Evolutionary conservation across 139 green algal species (phyloP).

Genomic region (Trebouxia sp.): DNA sequence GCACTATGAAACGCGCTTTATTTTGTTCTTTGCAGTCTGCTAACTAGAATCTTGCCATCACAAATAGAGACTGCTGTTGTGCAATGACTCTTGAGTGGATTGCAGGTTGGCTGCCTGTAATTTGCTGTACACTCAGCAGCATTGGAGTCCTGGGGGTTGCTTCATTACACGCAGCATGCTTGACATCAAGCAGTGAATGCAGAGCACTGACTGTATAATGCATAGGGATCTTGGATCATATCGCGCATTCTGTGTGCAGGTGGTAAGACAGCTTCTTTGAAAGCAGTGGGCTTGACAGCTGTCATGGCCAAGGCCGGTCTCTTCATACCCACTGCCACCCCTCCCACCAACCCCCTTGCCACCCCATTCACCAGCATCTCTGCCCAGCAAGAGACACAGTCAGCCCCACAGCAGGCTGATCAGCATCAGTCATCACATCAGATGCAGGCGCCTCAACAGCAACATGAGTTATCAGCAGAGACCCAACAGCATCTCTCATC

Average conservation of each 20-base stretch:
- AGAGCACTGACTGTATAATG: too few relatives aligned
- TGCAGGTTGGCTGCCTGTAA: too few relatives aligned
- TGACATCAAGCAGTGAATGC: too few relatives aligned
- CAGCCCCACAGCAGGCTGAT: not conserved
- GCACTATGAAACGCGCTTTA: not conserved
- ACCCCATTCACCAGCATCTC: not conserved
- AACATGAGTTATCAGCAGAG: not conserved
- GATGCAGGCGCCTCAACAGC: too few relatives aligned
- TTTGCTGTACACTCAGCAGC: too few relatives aligned
- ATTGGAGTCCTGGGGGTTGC: too few relatives aligned
- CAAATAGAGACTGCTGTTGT: too few relatives aligned
- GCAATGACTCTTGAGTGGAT: too few relatives aligned
- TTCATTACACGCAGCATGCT: too few relatives aligned
- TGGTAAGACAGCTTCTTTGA: slow-evolving; percentile 85
- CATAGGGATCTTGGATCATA: too few relatives aligned
- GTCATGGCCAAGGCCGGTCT: slow-evolving; percentile 82
- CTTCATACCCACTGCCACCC: slow-evolving; percentile 57
- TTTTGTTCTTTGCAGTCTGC: not conserved
- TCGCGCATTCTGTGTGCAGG: slow-evolving; percentile 34
- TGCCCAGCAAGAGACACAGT: not conserved
- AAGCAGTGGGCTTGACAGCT: slow-evolving; percentile 67
- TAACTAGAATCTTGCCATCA: too few relatives aligned
- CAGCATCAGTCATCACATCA: not conserved
- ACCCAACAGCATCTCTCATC: not conserved
- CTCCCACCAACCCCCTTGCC: not conserved